Base-by-base conservation (phyloP, 2,329 filamentous ascomycete species). In the Trichoderma atrobrunneum region DNA sequence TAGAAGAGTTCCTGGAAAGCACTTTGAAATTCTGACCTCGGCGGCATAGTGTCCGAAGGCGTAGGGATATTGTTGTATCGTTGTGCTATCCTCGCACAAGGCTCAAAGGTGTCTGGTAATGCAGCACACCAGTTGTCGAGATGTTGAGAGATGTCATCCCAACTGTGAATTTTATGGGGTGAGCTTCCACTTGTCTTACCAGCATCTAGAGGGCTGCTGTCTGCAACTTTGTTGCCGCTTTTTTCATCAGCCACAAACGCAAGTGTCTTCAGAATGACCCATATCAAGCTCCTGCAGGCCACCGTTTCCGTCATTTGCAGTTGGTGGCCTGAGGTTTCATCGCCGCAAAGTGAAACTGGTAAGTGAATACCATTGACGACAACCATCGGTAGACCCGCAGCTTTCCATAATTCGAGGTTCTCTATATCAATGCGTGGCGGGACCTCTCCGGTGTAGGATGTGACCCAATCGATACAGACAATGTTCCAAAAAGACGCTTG, bases 401-500 rank as follows among this genome's bases (percentile, higher is more conserved):
- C 70, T 61, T 74, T 72, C 74, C 74, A 75, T n/a, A 75, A 16
- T 4, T 72, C 59, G 6, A 26, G 24, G 30, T 75, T 72, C 8
- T 70, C 60, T 12, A 66, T 67, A 18, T 72, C 69, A 26, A 75
- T 69, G 8, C 73, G 73, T 10, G 73, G 74, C 11, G 61, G 21
- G 21, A 60, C 70, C 36, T 70, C 39, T 36, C 72, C 66, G 11
- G 67, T 66, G 51, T 75, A 74, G 24, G 73, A 72, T 11, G 71
- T 62, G 21, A 75, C 66, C 57, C 72, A 75, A 54, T 75, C 74
- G 32, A 74, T 72, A 11, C 71, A 70, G n/a, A 72, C 74, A 21
- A 75, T 64, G 63, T 73, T 75, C 74, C 74, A 74, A 51, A 74
- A 75, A 14, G 73, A 64, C 14, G 74, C 73, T 56, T 74, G 71